Evolutionary conservation across 2,329 filamentous ascomycete species (phyloP), one percentile per base, ranked within the genome.

Genomic region (Curvularia lunata): DNA sequence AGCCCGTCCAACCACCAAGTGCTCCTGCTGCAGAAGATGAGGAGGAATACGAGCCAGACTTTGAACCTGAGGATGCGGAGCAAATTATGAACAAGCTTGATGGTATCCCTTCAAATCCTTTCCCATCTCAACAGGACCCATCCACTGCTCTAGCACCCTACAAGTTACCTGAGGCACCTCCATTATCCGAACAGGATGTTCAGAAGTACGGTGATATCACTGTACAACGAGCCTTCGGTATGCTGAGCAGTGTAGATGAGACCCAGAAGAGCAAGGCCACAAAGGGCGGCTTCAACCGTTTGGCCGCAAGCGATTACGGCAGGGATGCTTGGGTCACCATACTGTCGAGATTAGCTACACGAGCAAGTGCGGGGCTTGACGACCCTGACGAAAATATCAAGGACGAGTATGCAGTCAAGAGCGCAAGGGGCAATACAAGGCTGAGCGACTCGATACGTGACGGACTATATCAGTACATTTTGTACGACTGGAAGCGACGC

Each of bases 31-130:
- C 85, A 25, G 87, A 91, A 3, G 92, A 96, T 41, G 93, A 97
- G 19, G 92, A 96, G 64, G 91, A 97, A 67, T 97, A 97, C 71
- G 94, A 97, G 69, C 93, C 94, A 0, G 91, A 96, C 70, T 92
- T 92, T 66, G 87, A 89, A 58, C 85, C 89, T 8, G 91, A 96
- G 74, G 88, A 91, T 64, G 86, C 86, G 1, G 90, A 92, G 69
- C 90, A 94, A 70, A 88, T 91, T 30, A 78, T 89, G 48, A 91
- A 94, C 75, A 91, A 91, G 72, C 82, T 92, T 13, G 91, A 94
- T 71, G 86, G 86, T 59, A 82, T 88, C 5, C 84, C 88, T n/a
- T 80, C 86, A 4, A 83, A 84, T 45, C 82, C 85, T 41, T 74
- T 83, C 4, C 75, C 83, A 25, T 75, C 78, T 34, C 78, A 80